A percentile compares a stretch with the other conserved stretches of the same genome.
Conservation (phyloP, 148 eudicot genomes). For the Chenopodium suecicum region DNA sequence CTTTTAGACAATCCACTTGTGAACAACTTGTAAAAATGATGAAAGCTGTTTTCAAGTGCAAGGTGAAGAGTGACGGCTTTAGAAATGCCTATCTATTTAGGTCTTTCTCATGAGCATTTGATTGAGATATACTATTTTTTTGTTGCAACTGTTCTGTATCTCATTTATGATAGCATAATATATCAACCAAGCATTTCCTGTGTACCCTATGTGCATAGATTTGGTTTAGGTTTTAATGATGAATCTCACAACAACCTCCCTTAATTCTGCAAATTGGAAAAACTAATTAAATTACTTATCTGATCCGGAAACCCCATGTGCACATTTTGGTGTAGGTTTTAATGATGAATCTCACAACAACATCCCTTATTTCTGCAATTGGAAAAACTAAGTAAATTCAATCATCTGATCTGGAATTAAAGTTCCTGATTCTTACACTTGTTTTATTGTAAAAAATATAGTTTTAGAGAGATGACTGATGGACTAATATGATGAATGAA, state of each 20-base stretch:
- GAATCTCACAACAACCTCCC: neutral
- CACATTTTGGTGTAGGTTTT: neutral
- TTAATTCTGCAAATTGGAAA: neutral
- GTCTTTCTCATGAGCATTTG: neutral
- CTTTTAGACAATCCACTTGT: neutral
- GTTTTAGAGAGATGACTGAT: neutral
- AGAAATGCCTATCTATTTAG: neutral
- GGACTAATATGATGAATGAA: neutral
- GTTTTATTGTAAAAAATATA: neutral
- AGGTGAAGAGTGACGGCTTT: neutral
- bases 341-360: neutral
- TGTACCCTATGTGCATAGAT: neutral
- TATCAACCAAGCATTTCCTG: neutral
- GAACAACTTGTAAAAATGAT: neutral
- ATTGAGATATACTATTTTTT: neutral
- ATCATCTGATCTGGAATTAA: neutral
- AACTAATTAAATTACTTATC: neutral
- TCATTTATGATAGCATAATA: neutral
- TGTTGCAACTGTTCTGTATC: neutral
- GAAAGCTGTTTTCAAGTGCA: neutral
- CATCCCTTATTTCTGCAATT: neutral
- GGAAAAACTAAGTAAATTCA: neutral
- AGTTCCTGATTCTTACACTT: neutral
- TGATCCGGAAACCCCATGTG: neutral
- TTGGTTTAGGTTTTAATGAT: slow-evolving; percentile 1